Base-by-base conservation (phyloP, 2,329 filamentous ascomycete species). In the Alternaria conjuncta region DNA sequence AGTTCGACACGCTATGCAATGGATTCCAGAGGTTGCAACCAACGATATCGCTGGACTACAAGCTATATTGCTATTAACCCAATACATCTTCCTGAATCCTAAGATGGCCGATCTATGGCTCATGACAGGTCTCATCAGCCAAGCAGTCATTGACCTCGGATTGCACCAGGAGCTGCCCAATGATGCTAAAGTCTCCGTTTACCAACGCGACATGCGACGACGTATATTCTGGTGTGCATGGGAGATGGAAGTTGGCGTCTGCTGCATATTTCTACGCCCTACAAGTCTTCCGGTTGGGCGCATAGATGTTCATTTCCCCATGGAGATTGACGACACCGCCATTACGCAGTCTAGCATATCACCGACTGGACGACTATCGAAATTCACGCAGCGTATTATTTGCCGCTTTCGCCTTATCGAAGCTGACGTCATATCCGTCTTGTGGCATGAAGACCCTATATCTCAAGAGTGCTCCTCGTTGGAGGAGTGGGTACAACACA, bases 241-340 rank as follows among this genome's bases (percentile, higher is more conserved):
- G 76, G 77, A 79, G 47, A 79, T 79, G 77, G 77, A 79, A 55
- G 75, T 78, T 15, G 75, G 75, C 8, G 77, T 79, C 2, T 78
- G 76, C 47, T 75, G 71, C 25, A 76, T 77, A 45, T 79, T 79
- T 23, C 46, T 75, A 11, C 73, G 75, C 6, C 76, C 75, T 3
- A 72, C 74, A 10, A 76, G 70, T 44, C 60, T 79, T n/a, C 75
- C 76, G 9, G 74, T 74, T 36, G 69, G 71, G 28, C 63, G 60
- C 12, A 76, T 76, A 43, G 71, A 77, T 10, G 76, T 79, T 18
- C 66, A 66, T 6, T 79, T 76, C 41, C 76, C 77, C 2, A 54
- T 75, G 15, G 76, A 78, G 49, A 69, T 79, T 8, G 76, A 79
- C 30, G 77, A 79, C 32, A 75, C 72, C 0, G 72, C 72, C 18